Conservation (phyloP, 257 asterid genomes). For the Cordia subcordata region DNA sequence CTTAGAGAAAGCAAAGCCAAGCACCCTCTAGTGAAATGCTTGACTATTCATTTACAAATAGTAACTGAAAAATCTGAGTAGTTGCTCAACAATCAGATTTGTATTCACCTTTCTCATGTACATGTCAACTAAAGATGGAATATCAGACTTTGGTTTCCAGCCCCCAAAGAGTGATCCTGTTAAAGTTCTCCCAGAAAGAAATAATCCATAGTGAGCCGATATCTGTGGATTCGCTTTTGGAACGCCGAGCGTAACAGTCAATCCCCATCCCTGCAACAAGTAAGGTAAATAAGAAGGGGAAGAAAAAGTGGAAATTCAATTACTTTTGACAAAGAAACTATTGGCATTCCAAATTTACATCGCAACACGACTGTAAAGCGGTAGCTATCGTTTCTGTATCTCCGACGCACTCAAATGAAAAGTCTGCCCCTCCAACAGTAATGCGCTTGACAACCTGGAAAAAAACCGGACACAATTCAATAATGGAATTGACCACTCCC, state of each 20-base stretch:
- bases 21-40: too few species aligned
- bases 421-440: constrained; percentile 92
- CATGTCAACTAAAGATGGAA: constrained; percentile 83
- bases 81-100: too few species aligned
- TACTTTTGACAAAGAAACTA: neutral
- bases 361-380: constrained; percentile 86
- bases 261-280: constrained; percentile 79
- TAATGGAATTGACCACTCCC: too few species aligned
- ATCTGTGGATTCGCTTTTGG: constrained; percentile 80
- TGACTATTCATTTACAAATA: too few species aligned
- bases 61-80: too few species aligned
- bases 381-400: constrained; percentile 70
- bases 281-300: neutral
- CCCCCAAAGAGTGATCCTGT: constrained; percentile 91
- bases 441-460: constrained; percentile 70
- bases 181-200: constrained; percentile 75
- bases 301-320: neutral
- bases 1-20: too few species aligned
- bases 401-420: constrained; percentile 92
- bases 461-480: neutral
- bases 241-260: constrained; percentile 90
- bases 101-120: constrained; percentile 56
- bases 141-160: constrained; percentile 94
- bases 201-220: constrained; percentile 69
- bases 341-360: constrained; percentile 30